Base-by-base conservation (phyloP, 352 stramenopile species). In the Phytopythium delawarense region DNA sequence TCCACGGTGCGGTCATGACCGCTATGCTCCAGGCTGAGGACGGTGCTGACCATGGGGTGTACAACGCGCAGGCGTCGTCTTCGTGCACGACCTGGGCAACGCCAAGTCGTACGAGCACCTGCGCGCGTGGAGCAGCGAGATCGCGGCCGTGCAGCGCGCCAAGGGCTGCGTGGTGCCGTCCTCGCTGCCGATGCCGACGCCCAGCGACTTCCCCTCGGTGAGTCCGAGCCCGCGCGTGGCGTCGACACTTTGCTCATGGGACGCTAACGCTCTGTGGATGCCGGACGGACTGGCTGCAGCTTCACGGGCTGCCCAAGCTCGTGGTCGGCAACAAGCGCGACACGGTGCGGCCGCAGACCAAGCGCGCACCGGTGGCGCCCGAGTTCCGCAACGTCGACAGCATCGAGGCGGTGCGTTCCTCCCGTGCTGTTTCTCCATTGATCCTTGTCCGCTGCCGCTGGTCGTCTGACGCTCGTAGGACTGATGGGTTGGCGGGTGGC, bases 281-380 rank as follows among this genome's bases (percentile, higher is more conserved):
- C 13, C 49, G 2, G 6, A 42, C 9, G 35, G 35, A 15, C 35
- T 40, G 35, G 8, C 23, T 56, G 35, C 56, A 86, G 72, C 65
- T 89, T 5, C 46, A 70, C 4, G 50, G 55, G 2, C 62, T 96
- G 51, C 87, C 87, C 12, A 91, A 91, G 63, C 73, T 96, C 7
- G 70, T 96, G 28, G 59, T 96, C n/a, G 87, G 84, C 46, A 94
- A 84, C 69, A 96, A 96, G 67, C 78, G 75, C 40, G 87, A 96
- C 59, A 63, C 77, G 1, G 49, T 90, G 21, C 28, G 45, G 53
- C 46, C 48, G 9, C 44, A 59, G 18, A 71, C 67, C 7, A 76
- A 78, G 66, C 69, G 77, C 1, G 39, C 69, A 25, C 69, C 60
- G 23, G 62, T 62, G 2, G 56, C 71, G 2, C 39, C 68, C 1